These are phyloP conservation scores for Ceratocystis destructans DNA, from an alignment of 2,329 filamentous ascomycete genomes.

Conservation along the genomic window DNA sequence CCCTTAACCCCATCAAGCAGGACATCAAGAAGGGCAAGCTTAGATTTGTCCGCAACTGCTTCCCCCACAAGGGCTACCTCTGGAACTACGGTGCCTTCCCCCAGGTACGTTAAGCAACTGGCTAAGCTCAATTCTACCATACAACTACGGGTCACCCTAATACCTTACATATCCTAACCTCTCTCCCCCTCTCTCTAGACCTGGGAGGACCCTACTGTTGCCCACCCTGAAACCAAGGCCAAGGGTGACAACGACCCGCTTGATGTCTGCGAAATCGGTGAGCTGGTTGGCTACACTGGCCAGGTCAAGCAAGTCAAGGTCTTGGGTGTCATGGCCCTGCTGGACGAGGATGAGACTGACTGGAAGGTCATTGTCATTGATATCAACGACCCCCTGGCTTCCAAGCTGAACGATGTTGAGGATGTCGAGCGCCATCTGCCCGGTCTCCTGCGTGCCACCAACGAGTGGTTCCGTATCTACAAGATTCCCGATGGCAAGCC, in stretches of 20 bases:
- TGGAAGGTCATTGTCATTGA: constrained; percentile 99
- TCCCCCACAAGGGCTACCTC: constrained; percentile 99
- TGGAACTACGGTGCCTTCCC: constrained; percentile 99
- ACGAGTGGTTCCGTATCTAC: constrained; percentile 99
- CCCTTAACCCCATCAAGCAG: constrained; percentile 98
- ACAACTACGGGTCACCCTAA: constrained; percentile 5
- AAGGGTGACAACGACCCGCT: constrained; percentile 99
- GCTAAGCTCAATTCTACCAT: neutral
- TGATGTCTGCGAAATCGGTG: constrained; percentile 98
- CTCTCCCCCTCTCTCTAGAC: constrained; percentile 43
- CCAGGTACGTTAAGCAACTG: constrained; percentile 46
- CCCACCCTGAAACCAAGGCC: constrained; percentile 98
- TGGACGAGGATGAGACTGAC: constrained; percentile 99
- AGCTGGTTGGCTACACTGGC: constrained; percentile 88
- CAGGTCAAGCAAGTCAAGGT: constrained; percentile 99
- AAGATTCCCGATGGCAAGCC: constrained; percentile 99
- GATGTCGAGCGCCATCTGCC: constrained; percentile 97
- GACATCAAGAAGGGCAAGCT: constrained; percentile 99
- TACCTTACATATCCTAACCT: neutral
- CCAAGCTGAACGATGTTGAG: constrained; percentile 96
- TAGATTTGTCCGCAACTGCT: constrained; percentile 98
- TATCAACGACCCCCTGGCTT: constrained; percentile 87
- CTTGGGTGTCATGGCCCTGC: constrained; percentile 95
- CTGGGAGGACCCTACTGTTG: constrained; percentile 93
- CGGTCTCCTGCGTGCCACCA: constrained; percentile 90